These are phyloP conservation scores for Fusarium verrucosum DNA, from an alignment of 2,329 filamentous ascomycete genomes.

Conservation along the genomic window DNA sequence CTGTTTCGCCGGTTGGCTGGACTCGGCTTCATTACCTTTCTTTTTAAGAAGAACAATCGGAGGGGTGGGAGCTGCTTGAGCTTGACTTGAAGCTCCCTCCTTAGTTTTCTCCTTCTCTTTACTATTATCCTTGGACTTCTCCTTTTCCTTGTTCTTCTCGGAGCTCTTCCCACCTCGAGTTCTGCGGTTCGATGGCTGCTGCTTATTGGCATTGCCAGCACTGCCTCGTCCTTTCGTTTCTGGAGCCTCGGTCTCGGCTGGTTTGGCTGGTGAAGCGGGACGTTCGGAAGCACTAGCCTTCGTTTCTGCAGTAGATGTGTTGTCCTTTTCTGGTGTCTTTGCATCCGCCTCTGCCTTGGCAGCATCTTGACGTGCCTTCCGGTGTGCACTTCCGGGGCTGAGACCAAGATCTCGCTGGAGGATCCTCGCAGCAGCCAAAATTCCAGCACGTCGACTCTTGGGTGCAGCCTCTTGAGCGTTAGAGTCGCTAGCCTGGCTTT, in stretches of 20 bases:
- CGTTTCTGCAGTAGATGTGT: conserved; percentile 14
- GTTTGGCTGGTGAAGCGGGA: conserved; percentile 34
- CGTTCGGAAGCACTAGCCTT: conserved; percentile 26
- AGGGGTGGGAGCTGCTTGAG: conserved; percentile 43
- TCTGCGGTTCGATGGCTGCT: conserved; percentile 45
- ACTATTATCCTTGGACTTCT: conserved; percentile 51
- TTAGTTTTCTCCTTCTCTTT: conserved; percentile 42
- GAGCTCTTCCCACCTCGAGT: conserved; percentile 51
- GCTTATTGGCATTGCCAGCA: conserved; percentile 38
- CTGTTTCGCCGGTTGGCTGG: conserved; percentile 38
- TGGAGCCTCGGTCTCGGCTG: conserved; percentile 29
- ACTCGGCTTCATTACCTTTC: conserved; percentile 42
- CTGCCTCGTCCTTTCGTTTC: conserved; percentile 37
- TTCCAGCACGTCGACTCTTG: conserved; percentile 68
- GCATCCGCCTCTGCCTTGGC: conserved; percentile 63
- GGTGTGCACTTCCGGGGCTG: conserved; percentile 69
- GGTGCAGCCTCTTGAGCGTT: conserved; percentile 50
- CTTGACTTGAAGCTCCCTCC: conserved; percentile 25
- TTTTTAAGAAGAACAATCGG: conserved; percentile 57
- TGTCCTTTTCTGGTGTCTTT: conserved; percentile 53
- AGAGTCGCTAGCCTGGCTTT: conserved; percentile 48
- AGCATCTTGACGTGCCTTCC: conserved; percentile 67
- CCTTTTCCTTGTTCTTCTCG: conserved; percentile 53
- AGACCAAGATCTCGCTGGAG: conserved; percentile 73
- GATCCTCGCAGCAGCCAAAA: conserved; percentile 70